phyloP scores from a whole-genome alignment of 106 monocot species.

The Acanthochlamys bracteata region DNA sequence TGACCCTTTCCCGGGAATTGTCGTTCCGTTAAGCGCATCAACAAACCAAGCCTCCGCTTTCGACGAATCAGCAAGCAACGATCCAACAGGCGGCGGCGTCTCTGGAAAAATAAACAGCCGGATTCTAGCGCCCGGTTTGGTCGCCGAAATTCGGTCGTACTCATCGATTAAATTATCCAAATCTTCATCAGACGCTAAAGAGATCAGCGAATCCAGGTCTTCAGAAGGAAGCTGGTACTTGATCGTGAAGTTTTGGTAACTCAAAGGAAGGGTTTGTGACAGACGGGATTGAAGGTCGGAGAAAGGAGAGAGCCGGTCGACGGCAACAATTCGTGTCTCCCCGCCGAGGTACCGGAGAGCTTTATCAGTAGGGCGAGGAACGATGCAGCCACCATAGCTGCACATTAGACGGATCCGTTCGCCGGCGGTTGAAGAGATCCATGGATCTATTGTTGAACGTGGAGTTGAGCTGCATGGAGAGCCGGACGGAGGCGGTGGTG shows the following conservation, averaged over 20 bases:
- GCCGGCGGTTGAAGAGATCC: not conserved
- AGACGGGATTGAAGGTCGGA: constrained; percentile 12
- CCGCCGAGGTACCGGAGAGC: constrained; percentile 54
- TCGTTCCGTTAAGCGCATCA: constrained; percentile 1
- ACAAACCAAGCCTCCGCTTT: constrained; percentile 2
- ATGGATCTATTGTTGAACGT: no score
- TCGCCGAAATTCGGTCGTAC: constrained; percentile 28
- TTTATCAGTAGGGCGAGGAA: constrained; percentile 38
- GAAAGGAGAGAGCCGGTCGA: not conserved
- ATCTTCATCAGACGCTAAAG: constrained; percentile 50
- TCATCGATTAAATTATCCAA: constrained; percentile 48
- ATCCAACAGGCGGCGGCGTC: not conserved
- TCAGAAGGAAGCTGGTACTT: constrained; percentile 49
- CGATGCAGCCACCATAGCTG: constrained; percentile 56
- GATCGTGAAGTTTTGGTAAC: constrained; percentile 10
- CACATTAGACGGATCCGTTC: constrained; percentile 38
- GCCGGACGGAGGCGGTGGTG: no score
- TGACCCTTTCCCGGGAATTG: constrained; percentile 7
- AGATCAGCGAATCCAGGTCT: constrained; percentile 56
- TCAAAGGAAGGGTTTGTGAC: not conserved
- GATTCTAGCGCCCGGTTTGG: constrained; percentile 4
- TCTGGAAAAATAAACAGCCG: constrained; percentile 16
- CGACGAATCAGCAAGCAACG: not conserved
- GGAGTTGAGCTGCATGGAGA: no score
- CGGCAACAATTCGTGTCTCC: constrained; percentile 24